Conservation (phyloP, 495 filamentous ascomycete species). For the Cenococcum geophilum region DNA sequence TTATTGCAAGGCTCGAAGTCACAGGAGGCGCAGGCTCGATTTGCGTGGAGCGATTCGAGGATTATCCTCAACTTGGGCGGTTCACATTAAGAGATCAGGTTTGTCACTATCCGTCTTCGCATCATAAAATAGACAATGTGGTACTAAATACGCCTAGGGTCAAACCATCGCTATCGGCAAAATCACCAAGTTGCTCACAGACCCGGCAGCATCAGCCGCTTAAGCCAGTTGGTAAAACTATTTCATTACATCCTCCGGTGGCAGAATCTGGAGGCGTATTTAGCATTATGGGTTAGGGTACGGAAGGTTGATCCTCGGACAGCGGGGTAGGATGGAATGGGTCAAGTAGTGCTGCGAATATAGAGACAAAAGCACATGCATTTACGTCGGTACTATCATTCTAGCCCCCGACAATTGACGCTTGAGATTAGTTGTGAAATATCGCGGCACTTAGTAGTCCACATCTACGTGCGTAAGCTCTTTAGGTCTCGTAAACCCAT, state of each 20-base stretch:
- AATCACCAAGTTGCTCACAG: conserved; percentile 74
- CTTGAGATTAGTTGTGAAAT: too few species aligned
- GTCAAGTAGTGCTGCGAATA: neutral
- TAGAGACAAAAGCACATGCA: conserved; percentile 5
- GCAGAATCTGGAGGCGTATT: neutral
- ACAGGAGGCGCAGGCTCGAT: conserved; percentile 77
- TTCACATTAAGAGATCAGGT: conserved; percentile 96
- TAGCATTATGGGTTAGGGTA: neutral
- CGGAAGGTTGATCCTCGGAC: neutral
- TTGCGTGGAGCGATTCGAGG: conserved; percentile 87
- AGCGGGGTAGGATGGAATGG: conserved; percentile 1
- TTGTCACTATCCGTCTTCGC: conserved; percentile 27
- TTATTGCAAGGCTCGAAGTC: conserved; percentile 87
- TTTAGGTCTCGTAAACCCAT: too few species aligned
- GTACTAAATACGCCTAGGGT: conserved; percentile 47
- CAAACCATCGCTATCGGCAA: conserved; percentile 97
- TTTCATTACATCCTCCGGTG: conserved; percentile 54
- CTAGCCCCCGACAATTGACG: neutral
- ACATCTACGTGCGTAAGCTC: too few species aligned
- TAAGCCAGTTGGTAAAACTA: conserved; percentile 51
- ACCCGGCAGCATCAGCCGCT: conserved; percentile 16
- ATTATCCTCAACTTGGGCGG: conserved; percentile 87
- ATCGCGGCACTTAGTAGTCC: too few species aligned
- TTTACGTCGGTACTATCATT: neutral
- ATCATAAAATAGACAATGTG: conserved; percentile 10